Evolutionary conservation across 1,139 yeast genomes (phyloP).

Genomic region (Debaryomyces sp.): DNA sequence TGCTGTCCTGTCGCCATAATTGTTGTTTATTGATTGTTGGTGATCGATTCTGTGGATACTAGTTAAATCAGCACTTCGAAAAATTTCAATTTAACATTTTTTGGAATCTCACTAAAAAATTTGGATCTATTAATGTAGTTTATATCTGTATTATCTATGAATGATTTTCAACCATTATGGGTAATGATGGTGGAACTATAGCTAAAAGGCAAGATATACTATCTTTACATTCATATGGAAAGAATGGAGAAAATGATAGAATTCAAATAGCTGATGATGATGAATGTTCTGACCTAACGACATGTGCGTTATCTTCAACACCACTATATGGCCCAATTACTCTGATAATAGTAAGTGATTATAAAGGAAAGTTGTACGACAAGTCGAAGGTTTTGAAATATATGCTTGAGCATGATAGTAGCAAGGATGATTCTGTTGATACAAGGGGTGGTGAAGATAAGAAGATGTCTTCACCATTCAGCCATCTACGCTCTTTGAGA

Average conservation of each 20-base stretch:
- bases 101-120: slow-evolving; percentile 2
- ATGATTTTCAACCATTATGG: slow-evolving; percentile 27
- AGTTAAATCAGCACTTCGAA: background rate
- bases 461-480: slow-evolving; percentile 19
- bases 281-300: slow-evolving; percentile 13
- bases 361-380: slow-evolving; percentile 66
- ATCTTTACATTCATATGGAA: slow-evolving; percentile 23
- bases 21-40: background rate
- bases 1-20: slow-evolving; percentile 17
- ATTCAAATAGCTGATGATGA: slow-evolving; percentile 44
- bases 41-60: background rate
- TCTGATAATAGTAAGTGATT: slow-evolving; percentile 69
- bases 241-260: slow-evolving; percentile 13
- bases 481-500: slow-evolving; percentile 44
- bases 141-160: background rate
- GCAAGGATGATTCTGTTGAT: slow-evolving; percentile 23
- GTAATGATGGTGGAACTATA: slow-evolving; percentile 56
- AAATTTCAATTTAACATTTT: slow-evolving; percentile 3
- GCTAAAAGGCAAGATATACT: slow-evolving; percentile 48
- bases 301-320: slow-evolving; percentile 33
- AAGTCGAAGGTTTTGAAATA: slow-evolving; percentile 68
- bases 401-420: slow-evolving; percentile 40
- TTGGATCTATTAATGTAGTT: background rate
- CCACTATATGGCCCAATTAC: slow-evolving; percentile 22
- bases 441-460: slow-evolving; percentile 20